These are phyloP conservation scores for Gossypium stocksii DNA, from an alignment of 345 rosid species.

Conservation along the genomic window DNA sequence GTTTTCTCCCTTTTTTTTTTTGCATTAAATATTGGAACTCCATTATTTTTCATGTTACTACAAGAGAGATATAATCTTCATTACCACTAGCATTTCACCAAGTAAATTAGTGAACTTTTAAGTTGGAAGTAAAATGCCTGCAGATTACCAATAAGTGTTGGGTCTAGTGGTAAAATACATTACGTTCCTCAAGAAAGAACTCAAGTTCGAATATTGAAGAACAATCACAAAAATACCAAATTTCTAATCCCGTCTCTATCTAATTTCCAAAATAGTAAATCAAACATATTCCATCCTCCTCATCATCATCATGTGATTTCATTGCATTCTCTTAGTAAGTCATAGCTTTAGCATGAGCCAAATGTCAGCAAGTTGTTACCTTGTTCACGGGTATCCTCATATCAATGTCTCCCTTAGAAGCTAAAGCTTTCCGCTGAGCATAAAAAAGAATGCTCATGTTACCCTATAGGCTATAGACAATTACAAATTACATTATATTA, in stretches of 20 bases:
- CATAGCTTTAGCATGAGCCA: conserved; percentile 10
- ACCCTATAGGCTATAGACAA: background rate
- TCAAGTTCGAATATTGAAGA: too few species aligned
- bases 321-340: background rate
- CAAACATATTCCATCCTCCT: too few species aligned
- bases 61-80: too few species aligned
- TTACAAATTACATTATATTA: background rate
- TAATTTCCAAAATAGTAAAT: too few species aligned
- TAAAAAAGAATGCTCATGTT: background rate
- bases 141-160: too few species aligned
- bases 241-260: too few species aligned
- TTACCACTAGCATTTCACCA: too few species aligned
- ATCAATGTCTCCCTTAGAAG: background rate
- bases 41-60: background rate
- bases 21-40: background rate
- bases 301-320: background rate
- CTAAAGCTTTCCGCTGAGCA: background rate
- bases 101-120: background rate
- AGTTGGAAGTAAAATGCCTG: background rate
- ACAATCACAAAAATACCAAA: too few species aligned
- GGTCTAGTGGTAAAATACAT: too few species aligned
- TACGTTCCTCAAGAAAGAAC: too few species aligned
- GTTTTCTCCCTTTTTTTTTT: background rate
- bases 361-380: too few species aligned
- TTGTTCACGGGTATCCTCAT: background rate